Evolutionary conservation across 202 grass and related monocot species (phyloP).

Genomic region (Digitaria exilis): DNA sequence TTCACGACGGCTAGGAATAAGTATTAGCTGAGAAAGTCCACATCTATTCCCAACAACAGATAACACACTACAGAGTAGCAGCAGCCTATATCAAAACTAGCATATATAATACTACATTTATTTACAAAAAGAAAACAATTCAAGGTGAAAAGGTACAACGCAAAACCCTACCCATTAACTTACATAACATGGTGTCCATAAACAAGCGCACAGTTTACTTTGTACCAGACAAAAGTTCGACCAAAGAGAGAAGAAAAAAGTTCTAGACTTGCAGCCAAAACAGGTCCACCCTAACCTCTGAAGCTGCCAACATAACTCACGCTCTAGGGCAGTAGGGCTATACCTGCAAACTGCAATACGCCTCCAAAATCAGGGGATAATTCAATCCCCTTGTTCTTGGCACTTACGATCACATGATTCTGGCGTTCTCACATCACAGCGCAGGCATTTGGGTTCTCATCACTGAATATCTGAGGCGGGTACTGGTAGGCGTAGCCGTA

Average conservation of each 20-base stretch:
- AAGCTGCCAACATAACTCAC: neutral
- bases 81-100: conserved; percentile 15
- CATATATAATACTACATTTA: conserved; percentile 42
- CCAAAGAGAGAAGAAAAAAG: conserved; percentile 15
- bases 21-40: neutral
- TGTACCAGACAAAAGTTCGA: conserved; percentile 42
- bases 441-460: conserved; percentile 83
- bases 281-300: neutral
- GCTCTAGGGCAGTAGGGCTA: neutral
- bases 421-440: conserved; percentile 66
- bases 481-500: conserved; percentile 47
- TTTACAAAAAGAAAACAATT: conserved; percentile 15
- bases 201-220: conserved; percentile 25
- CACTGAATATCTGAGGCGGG: conserved; percentile 68
- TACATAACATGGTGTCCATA: conserved; percentile 34
- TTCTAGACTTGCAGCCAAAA: conserved; percentile 26
- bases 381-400: conserved; percentile 4
- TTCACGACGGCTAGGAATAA: neutral
- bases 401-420: neutral
- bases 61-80: conserved; percentile 1
- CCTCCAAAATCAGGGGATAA: conserved; percentile 39
- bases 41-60: neutral
- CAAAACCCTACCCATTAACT: conserved; percentile 42
- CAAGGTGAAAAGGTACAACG: neutral
- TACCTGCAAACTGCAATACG: conserved; percentile 44